Evolutionary conservation across 192 early-diverging fungal species (phyloP).

Genomic region (Borealophlyctis nickersoniae): DNA sequence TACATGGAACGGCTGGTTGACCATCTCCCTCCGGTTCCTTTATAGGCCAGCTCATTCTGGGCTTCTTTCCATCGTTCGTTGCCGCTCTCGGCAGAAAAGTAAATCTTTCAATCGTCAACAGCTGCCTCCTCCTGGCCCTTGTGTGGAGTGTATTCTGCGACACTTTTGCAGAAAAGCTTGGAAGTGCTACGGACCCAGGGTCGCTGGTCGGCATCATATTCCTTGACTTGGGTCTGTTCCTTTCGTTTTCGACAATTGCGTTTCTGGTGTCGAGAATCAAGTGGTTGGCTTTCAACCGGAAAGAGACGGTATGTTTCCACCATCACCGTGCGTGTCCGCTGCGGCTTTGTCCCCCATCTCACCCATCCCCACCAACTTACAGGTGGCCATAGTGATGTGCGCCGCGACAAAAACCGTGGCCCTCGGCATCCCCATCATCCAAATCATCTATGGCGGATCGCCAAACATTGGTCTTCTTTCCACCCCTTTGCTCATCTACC

Average conservation of each 20-base stretch:
- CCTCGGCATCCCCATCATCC: slow-evolving; percentile 72
- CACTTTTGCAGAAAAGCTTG: slow-evolving; percentile 57
- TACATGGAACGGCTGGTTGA: no score
- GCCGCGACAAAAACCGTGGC: slow-evolving; percentile 74
- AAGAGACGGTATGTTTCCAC: slow-evolving; percentile 55
- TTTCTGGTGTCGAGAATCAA: slow-evolving; percentile 40
- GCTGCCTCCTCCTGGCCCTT: slow-evolving; percentile 54
- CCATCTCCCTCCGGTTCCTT: no score
- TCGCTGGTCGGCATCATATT: slow-evolving; percentile 53
- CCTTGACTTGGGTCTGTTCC: slow-evolving; percentile 52
- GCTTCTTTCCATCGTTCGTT: slow-evolving; percentile 32
- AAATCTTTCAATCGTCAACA: slow-evolving; percentile 56
- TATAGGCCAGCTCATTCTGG: slow-evolving; percentile 30
- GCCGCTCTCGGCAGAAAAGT: slow-evolving; percentile 46
- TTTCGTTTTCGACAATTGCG: slow-evolving; percentile 47
- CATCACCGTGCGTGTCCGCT: no score
- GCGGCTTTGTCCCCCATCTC: no score
- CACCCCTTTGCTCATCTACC: slow-evolving; percentile 68
- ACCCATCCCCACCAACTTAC: no score
- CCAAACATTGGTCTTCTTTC: slow-evolving; percentile 58
- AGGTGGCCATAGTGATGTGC: slow-evolving; percentile 64
- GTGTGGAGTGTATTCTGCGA: slow-evolving; percentile 76
- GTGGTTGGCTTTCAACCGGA: slow-evolving; percentile 43
- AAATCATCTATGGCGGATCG: slow-evolving; percentile 54
- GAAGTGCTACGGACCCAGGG: slow-evolving; percentile 40